Conservation (phyloP, 495 filamentous ascomycete species). For the Penicillium goetzii region DNA sequence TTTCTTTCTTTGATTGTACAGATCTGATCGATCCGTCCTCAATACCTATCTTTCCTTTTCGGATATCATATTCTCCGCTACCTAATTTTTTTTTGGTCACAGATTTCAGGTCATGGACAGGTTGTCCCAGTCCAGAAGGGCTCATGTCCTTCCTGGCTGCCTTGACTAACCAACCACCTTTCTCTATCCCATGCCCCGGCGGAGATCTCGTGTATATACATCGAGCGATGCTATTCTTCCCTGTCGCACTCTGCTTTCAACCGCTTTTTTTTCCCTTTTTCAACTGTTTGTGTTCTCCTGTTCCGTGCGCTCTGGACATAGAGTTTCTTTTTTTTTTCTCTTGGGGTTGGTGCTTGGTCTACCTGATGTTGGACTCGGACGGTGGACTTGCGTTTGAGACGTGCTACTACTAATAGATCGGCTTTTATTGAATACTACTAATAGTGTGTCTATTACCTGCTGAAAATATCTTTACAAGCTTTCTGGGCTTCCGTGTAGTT, state of each 20-base stretch:
- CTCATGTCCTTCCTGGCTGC: neutral
- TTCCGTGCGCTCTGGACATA: constrained; percentile 22
- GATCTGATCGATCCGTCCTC: neutral
- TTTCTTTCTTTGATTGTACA: constrained; percentile 6
- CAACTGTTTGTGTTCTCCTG: constrained; percentile 5
- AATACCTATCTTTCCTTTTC: neutral
- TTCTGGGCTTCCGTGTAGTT: no score
- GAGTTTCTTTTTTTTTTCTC: neutral
- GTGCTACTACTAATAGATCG: constrained; percentile 21
- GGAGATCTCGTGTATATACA: constrained; percentile 26
- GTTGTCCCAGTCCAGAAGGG: neutral
- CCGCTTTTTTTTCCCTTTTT: neutral
- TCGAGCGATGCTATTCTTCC: constrained; percentile 3
- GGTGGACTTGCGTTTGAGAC: neutral
- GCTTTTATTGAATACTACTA: neutral
- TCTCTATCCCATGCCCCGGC: neutral
- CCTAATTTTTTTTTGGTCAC: neutral
- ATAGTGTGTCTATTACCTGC: neutral
- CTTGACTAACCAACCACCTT: neutral
- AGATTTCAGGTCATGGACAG: neutral
- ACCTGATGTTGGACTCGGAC: neutral
- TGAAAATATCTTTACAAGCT: no score
- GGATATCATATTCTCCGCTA: neutral
- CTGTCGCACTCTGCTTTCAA: neutral
- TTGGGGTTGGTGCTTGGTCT: constrained; percentile 3